Percentiles rank a stretch among this genome's conserved stretches.
phyloP scores from a whole-genome alignment of 805 yeast species.

The Yarrowia osloensis region DNA sequence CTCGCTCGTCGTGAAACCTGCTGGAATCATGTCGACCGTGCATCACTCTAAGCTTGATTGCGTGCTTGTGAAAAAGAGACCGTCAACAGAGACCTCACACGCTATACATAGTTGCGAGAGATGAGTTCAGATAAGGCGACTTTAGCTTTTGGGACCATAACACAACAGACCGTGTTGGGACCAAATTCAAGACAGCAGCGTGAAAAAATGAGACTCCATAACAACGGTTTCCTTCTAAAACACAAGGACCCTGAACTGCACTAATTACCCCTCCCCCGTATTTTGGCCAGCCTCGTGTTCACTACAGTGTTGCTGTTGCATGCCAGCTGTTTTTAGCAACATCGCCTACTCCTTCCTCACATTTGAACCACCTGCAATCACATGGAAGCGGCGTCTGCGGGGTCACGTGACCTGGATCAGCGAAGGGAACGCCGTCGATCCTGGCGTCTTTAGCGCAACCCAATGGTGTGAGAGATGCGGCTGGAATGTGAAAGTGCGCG shows the following conservation, averaged over 20 bases:
- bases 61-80: not conserved
- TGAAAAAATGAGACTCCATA: not conserved
- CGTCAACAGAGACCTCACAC: not conserved
- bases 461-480: conserved; percentile 19
- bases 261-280: not conserved
- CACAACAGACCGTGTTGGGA: not conserved
- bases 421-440: not conserved
- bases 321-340: not conserved
- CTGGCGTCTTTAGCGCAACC: not conserved
- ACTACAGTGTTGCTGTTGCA: not conserved
- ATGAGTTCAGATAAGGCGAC: conserved; percentile 9
- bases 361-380: not conserved
- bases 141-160: not conserved
- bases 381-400: not conserved
- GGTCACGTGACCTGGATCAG: conserved; percentile 1
- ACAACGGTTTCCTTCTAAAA: not conserved
- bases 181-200: not conserved
- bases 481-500: conserved; percentile 19
- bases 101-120: not conserved
- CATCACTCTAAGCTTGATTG: conserved; percentile 18
- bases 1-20: not conserved
- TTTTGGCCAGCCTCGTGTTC: not conserved
- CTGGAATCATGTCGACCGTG: not conserved
- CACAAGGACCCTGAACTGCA: conserved; percentile 12
- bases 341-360: not conserved